A percentile compares a stretch with the other conserved stretches of the same genome.
Evolutionary conservation across 306 rosid species (phyloP).

Genomic region (Sphenostylis stenocarpa): DNA sequence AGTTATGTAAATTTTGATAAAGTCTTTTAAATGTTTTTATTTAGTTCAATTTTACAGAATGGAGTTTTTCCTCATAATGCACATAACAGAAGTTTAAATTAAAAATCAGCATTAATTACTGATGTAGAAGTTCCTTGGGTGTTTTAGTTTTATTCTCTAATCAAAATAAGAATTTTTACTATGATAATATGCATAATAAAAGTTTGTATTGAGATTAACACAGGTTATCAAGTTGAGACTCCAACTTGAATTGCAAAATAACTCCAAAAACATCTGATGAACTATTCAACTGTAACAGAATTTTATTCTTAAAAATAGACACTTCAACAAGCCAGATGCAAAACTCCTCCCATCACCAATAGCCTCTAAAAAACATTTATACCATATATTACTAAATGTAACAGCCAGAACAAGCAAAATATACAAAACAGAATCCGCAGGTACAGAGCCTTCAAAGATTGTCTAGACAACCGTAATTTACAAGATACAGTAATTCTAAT

Average conservation of each 20-base stretch:
- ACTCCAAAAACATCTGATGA: neutral
- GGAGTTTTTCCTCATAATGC: neutral
- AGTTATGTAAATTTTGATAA: neutral
- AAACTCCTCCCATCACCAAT: neutral
- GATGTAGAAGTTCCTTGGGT: neutral
- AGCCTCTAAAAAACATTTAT: constrained; percentile 22
- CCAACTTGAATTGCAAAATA: neutral
- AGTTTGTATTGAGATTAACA: neutral
- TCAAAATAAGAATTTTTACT: neutral
- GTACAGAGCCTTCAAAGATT: constrained; percentile 7
- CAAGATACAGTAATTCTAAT: constrained; percentile 38
- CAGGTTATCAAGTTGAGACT: neutral
- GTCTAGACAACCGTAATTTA: constrained; percentile 21
- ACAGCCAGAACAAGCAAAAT: neutral
- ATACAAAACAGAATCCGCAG: neutral
- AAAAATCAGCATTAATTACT: neutral
- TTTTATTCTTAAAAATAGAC: neutral
- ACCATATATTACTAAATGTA: neutral
- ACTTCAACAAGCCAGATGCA: neutral
- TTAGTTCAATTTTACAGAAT: neutral
- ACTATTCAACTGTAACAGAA: neutral
- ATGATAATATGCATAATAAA: neutral
- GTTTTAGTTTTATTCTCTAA: neutral
- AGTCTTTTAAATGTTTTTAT: neutral
- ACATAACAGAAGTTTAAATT: too few relatives aligned